Base-by-base conservation (phyloP, 2,329 filamentous ascomycete genomes). In the Sordariomycetes sp. region DNA sequence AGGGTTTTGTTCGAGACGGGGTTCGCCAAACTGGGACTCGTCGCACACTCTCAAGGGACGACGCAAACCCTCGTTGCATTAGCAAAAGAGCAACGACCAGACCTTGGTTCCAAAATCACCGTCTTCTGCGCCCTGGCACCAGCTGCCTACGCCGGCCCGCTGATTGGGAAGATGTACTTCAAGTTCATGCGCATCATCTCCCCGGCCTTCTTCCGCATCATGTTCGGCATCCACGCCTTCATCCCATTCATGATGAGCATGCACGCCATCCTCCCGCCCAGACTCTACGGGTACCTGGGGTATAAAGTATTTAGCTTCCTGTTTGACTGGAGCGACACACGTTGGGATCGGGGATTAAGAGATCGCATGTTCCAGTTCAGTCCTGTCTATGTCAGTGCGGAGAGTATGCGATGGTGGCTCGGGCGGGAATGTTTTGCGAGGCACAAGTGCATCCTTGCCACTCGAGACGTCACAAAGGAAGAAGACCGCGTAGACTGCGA, bases 321-420 rank as follows among this genome's bases (percentile, higher is more conserved):
- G 2, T 95, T 96, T 55, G 72, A 81, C 50, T 96, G 90, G 88
- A 78, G 75, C 1, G 88, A 96, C 51, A 63, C 57, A 8, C 73
- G 86, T 7, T 95, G 90, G 90, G 90, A 95, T 42, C 74, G 78
- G 8, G 85, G 70, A 6, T 61, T 94, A 11, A 70, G 84, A 38
- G 64, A 86, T 50, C 79, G 90, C 27, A 82, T 93, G 72, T 95
- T 96, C 54, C 86, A 92, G 48, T 95, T 94, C 45, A 79, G 86
- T 0, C 90, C 90, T 2, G 86, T 94, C 0, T 94, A 93, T 48
- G 86, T 95, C 33, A 86, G 80, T 46, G 75, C 86, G 1, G 87
- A 95, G 59, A 82, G 79, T 38, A 94, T 95, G 86, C 71, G 86
- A 6, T 96, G 90, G 90, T 95, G 90, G 90, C 70, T 95, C 1